Conservation (phyloP, 805 yeast species). For the Millerago galiae region DNA sequence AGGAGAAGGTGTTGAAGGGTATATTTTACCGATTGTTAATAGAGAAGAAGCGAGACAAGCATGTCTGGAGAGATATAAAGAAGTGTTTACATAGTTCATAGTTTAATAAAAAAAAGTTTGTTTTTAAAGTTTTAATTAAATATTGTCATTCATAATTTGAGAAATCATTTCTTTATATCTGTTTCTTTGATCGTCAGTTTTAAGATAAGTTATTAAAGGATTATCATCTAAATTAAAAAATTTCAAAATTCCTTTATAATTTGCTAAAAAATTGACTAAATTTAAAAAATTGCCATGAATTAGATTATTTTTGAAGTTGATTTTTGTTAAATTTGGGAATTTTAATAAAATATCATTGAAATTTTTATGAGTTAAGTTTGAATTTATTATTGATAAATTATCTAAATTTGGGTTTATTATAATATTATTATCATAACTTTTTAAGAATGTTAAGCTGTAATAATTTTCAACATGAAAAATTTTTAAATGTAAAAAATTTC, state of each 20-base stretch:
- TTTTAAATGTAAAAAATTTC: slow-evolving; percentile 3
- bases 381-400: slow-evolving; percentile 1
- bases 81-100: slow-evolving; percentile 21
- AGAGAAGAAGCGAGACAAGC: slow-evolving; percentile 34
- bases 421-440: not conserved
- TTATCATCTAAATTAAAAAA: slow-evolving; percentile 9
- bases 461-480: slow-evolving; percentile 1
- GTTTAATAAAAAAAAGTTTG: not conserved
- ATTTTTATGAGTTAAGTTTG: slow-evolving; percentile 3
- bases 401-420: slow-evolving; percentile 1
- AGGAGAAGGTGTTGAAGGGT: slow-evolving; percentile 27
- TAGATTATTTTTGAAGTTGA: slow-evolving; percentile 7
- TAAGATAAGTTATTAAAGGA: slow-evolving; percentile 8
- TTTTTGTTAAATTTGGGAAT: slow-evolving; percentile 6
- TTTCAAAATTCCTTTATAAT: slow-evolving; percentile 2
- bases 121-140: not conserved
- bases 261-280: slow-evolving; percentile 4
- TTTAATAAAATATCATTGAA: slow-evolving; percentile 1
- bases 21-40: slow-evolving; percentile 40
- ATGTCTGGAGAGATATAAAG: slow-evolving; percentile 36
- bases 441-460: not conserved
- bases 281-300: slow-evolving; percentile 8
- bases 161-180: slow-evolving; percentile 7
- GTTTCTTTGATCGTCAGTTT: slow-evolving; percentile 3
- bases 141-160: slow-evolving; percentile 3